Base-by-base conservation (phyloP, 495 filamentous ascomycete genomes). In the Bryoglossum gracile region DNA sequence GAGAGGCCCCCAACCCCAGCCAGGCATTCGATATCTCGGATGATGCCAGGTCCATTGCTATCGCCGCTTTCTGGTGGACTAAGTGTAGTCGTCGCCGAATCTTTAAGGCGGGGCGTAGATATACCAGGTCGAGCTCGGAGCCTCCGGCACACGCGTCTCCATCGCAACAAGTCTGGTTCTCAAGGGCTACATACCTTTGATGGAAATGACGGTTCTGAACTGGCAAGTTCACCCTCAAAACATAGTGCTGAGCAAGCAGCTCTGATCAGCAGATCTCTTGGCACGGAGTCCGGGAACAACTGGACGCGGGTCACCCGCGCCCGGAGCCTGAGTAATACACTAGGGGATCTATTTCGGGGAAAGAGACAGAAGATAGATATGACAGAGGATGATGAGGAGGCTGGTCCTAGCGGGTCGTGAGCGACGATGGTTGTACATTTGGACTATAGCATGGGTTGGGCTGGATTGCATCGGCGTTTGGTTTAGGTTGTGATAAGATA, bases 41-140 rank as follows among this genome's bases (percentile, higher is more conserved):
- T 61, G 39, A 51, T 58, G 45, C 78, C 74, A 13, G 71, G 68
- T 16, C 72, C 71, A 4, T 58, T 75, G 22, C 63, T 73, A 17
- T 68, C 70, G 3, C 72, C 77, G 4, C 62, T 82, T 0, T 80
- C 77, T 0, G 70, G 70, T 11, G 61, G 74, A 16, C 70, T 82
- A 45, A 77, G 68, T 58, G 78, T 73, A 2, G 72, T 82, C 2
- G 76, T 82, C 4, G 81, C 79, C 4, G 82, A 86, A 53, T 74
- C 76, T 16, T 57, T 82, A 4, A 72, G 77, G 22, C 72, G 77
- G 8, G 76, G 75, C 19, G 67, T 60, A 6, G 69, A 65, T 9
- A 42, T 53, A 28, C n/a, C n/a, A n/a, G 19, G 39, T 19, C 53
- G 54, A 28, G 37, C 41, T n/a, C 17, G 51, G 46, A 18, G 16